Evolutionary conservation across 2,329 filamentous ascomycete species (phyloP).

Genomic region (Paraphoma chrysanthemicola): DNA sequence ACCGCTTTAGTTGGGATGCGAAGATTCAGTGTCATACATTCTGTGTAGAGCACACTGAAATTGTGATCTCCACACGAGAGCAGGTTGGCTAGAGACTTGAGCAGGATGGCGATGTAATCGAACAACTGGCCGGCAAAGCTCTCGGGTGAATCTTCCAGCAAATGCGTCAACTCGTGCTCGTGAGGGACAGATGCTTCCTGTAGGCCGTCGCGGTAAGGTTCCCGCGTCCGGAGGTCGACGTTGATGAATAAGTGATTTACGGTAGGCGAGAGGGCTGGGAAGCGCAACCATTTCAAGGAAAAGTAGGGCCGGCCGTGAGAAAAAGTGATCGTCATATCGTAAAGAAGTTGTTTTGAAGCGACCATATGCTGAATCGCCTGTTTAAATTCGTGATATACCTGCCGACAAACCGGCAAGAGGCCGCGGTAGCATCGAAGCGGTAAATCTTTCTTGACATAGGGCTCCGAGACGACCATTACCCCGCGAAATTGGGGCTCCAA

Average conservation of each 20-base stretch:
- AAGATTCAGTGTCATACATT: constrained; percentile 36
- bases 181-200: constrained; percentile 21
- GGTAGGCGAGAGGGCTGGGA: constrained; percentile 34
- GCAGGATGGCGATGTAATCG: constrained; percentile 39
- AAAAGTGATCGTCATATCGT: constrained; percentile 37
- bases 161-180: constrained; percentile 30
- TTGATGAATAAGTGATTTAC: constrained; percentile 39
- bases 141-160: constrained; percentile 32
- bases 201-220: constrained; percentile 25
- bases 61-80: constrained; percentile 23
- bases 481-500: constrained; percentile 31
- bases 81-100: constrained; percentile 35
- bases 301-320: constrained; percentile 44
- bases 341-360: constrained; percentile 29
- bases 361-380: constrained; percentile 35
- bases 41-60: constrained; percentile 34
- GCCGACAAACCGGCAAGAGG: constrained; percentile 29
- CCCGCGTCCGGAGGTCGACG: constrained; percentile 36
- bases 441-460: constrained; percentile 35
- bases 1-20: constrained; percentile 35
- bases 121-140: constrained; percentile 39
- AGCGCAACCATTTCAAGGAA: constrained; percentile 35
- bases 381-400: constrained; percentile 35
- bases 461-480: constrained; percentile 37
- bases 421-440: constrained; percentile 38